A percentile compares a stretch with the other conserved stretches of the same genome.
phyloP scores from a whole-genome alignment of 805 yeast genomes.

The Allodekkera sacchari region DNA sequence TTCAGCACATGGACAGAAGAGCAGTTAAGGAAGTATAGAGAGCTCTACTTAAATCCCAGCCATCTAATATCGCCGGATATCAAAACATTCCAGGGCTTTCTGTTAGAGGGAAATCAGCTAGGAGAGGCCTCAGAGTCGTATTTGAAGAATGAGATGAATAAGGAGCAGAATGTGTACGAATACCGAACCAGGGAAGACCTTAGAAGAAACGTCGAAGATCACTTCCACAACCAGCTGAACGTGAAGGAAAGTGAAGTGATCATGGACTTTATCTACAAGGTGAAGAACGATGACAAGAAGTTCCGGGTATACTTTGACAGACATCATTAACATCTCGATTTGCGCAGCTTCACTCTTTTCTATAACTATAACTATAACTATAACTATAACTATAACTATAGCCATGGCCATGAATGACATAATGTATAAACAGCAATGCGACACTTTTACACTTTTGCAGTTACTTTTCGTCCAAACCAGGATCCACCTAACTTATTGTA shows the following conservation, averaged over 20 bases:
- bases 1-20: conserved; percentile 55
- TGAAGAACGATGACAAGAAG: conserved; percentile 50
- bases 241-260: conserved; percentile 80
- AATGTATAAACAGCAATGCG: neutral
- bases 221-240: conserved; percentile 44
- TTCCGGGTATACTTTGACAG: conserved; percentile 32
- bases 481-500: neutral
- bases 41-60: conserved; percentile 31
- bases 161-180: conserved; percentile 22
- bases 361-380: too few species aligned
- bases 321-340: conserved; percentile 8
- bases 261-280: conserved; percentile 82
- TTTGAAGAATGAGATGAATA: conserved; percentile 20
- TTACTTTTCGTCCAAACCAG: neutral
- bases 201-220: conserved; percentile 32
- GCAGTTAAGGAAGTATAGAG: conserved; percentile 63
- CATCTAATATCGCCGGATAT: conserved; percentile 45
- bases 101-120: conserved; percentile 53
- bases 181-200: conserved; percentile 22
- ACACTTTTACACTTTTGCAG: neutral
- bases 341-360: too few species aligned
- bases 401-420: neutral
- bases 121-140: conserved; percentile 57
- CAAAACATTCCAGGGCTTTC: conserved; percentile 59
- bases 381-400: neutral